A percentile compares a stretch with the other conserved stretches of the same genome.
Conservation (phyloP, 1,284 basidiomycete genomes). For the Peniophora sp. region DNA sequence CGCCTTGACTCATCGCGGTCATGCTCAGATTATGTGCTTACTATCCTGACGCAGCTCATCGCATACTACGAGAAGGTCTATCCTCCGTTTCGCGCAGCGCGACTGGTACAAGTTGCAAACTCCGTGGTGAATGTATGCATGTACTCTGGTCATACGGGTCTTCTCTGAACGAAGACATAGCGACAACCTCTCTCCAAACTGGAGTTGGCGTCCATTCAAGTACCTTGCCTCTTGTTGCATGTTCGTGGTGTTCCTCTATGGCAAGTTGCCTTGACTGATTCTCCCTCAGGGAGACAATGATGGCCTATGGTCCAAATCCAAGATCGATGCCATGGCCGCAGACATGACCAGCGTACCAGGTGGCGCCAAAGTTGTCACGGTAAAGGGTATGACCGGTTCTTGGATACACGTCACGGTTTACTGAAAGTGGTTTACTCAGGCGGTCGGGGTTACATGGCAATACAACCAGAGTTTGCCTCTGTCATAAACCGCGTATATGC, state of each 20-base stretch:
- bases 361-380: slow-evolving; percentile 33
- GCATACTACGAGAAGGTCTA: slow-evolving; percentile 51
- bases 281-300: slow-evolving; percentile 48
- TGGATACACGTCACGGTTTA: background rate
- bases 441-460: slow-evolving; percentile 38
- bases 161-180: slow-evolving; percentile 24
- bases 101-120: slow-evolving; percentile 44
- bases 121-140: slow-evolving; percentile 50
- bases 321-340: slow-evolving; percentile 45
- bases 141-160: background rate
- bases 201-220: slow-evolving; percentile 41
- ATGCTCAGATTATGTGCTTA: background rate
- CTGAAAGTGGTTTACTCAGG: slow-evolving; percentile 25
- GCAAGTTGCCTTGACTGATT: slow-evolving; percentile 1
- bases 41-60: slow-evolving; percentile 37
- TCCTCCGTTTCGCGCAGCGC: slow-evolving; percentile 45
- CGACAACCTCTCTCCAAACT: slow-evolving; percentile 42
- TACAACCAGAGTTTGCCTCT: slow-evolving; percentile 41
- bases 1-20: background rate
- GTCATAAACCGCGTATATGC: slow-evolving; percentile 58
- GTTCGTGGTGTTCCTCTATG: slow-evolving; percentile 24
- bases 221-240: slow-evolving; percentile 68
- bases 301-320: slow-evolving; percentile 42
- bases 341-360: slow-evolving; percentile 39
- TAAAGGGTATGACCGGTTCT: slow-evolving; percentile 45